A percentile compares a stretch with the other conserved stretches of the same genome.
phyloP scores from a whole-genome alignment of 306 rosid species.

The Quercus suber region DNA sequence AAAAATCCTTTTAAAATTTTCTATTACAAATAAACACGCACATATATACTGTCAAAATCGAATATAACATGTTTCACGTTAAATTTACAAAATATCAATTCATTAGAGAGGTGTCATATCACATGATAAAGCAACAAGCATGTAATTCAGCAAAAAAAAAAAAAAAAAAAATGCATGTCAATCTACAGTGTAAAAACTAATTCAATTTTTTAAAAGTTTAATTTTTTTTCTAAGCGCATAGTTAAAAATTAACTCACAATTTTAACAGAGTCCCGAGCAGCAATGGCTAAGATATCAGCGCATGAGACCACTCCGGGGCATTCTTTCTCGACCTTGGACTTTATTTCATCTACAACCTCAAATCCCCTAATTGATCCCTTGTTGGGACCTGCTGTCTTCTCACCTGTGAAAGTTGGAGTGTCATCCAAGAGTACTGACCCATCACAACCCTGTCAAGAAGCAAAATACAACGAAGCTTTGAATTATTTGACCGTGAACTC shows the following conservation, averaged over 20 bases:
- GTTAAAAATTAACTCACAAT: constrained; percentile 38
- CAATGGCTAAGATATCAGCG: constrained; percentile 76
- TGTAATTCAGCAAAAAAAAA: too few relatives aligned
- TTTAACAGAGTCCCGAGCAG: constrained; percentile 75
- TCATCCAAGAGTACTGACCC: constrained; percentile 76
- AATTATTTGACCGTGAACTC: background rate
- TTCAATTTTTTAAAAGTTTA: too few relatives aligned
- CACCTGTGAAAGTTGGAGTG: constrained; percentile 51
- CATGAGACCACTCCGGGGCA: constrained; percentile 78
- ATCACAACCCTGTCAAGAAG: constrained; percentile 73
- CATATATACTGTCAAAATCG: too few relatives aligned
- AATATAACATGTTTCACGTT: too few relatives aligned
- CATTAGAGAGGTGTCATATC: too few relatives aligned
- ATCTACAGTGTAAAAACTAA: too few relatives aligned
- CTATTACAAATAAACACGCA: too few relatives aligned
- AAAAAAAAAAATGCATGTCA: too few relatives aligned
- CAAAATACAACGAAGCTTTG: background rate
- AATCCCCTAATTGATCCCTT: constrained; percentile 55
- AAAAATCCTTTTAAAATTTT: too few relatives aligned
- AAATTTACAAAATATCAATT: too few relatives aligned
- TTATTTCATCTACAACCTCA: constrained; percentile 54
- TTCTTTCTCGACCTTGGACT: constrained; percentile 41
- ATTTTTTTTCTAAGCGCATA: background rate
- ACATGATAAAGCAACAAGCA: too few relatives aligned
- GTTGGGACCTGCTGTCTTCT: constrained; percentile 70